Evolutionary conservation across 148 eudicot species (phyloP), one percentile per base, ranked within the genome.

Genomic region (Salicornia ramosissima): DNA sequence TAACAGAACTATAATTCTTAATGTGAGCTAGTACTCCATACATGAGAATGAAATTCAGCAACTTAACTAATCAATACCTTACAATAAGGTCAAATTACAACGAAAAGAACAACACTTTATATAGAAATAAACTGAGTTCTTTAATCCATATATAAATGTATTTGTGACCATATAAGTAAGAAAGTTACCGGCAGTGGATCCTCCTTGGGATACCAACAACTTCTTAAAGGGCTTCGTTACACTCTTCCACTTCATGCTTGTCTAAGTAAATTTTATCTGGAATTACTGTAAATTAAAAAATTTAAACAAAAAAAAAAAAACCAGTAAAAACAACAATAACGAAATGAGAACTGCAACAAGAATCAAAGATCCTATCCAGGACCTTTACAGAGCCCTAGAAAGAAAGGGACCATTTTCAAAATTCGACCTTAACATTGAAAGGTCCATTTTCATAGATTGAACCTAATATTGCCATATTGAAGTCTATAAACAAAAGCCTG

Each of bases 211-310:
- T 0, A 14, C 47, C 24, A 74, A 3, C 65, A 78, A 50, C 53
- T 78, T 78, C 74, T 78, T 78, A 8, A 73, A 78, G 52, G 80
- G 81, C 21, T 78, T 74, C 25, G 77, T 10, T 55, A 78, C 51
- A 58, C 28, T 74, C 71, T 58, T 74, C 81, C 78, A 78, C 67
- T 74, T 78, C 81, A 78, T 78, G 5, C 5, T 57, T 36, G 18
- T 29, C n/a, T n/a, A n/a, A n/a, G n/a, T n/a, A n/a, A n/a, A n/a
- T n/a, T n/a, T n/a, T n/a, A n/a, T n/a, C n/a, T n/a, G n/a, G n/a
- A n/a, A n/a, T n/a, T n/a, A n/a, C n/a, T n/a, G n/a, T n/a, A n/a
- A n/a, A n/a, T n/a, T 62, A 49, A 61, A 47, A 31, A 50, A 31
- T 4, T 29, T 1, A 28, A 16, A 29, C 34, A 42, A 22, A 12